Percentiles rank a stretch among this genome's conserved stretches.
Conservation (phyloP, 2,329 filamentous ascomycete genomes). For the Microsporum ferrugineum region DNA sequence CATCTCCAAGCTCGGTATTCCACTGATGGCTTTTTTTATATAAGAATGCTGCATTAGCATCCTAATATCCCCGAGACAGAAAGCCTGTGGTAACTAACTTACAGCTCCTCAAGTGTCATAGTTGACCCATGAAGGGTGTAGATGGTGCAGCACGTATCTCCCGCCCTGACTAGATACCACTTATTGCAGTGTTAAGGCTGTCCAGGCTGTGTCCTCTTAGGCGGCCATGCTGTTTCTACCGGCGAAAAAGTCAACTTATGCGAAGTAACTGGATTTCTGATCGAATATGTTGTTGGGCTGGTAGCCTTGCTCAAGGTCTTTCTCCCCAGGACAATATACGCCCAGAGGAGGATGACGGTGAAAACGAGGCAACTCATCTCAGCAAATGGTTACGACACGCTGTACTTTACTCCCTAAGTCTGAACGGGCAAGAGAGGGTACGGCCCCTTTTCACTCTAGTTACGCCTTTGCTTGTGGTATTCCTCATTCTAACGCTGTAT, state of each 20-base stretch:
- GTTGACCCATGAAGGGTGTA: neutral
- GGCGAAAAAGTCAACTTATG: constrained; percentile 1
- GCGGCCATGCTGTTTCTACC: constrained; percentile 8
- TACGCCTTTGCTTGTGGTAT: neutral
- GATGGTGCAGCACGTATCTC: constrained; percentile 8
- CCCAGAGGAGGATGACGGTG: neutral
- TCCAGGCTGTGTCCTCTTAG: constrained; percentile 9
- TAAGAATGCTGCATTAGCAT: neutral
- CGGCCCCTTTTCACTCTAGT: neutral
- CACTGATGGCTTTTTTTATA: constrained; percentile 6
- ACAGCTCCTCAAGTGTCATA: constrained; percentile 8
- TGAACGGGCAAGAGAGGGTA: neutral
- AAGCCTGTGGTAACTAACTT: neutral
- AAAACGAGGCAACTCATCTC: neutral
- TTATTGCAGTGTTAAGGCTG: constrained; percentile 9
- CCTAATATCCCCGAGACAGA: neutral
- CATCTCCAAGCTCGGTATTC: constrained; percentile 7
- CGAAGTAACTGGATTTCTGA: neutral
- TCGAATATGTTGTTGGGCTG: neutral
- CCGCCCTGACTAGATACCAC: constrained; percentile 5
- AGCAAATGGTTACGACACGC: neutral
- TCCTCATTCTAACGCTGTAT: neutral
- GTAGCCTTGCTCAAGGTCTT: neutral
- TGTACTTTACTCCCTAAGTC: neutral
- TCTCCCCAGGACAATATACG: neutral